Conservation (phyloP, 31 red algal species). For the Bonnemaisonia californica region DNA sequence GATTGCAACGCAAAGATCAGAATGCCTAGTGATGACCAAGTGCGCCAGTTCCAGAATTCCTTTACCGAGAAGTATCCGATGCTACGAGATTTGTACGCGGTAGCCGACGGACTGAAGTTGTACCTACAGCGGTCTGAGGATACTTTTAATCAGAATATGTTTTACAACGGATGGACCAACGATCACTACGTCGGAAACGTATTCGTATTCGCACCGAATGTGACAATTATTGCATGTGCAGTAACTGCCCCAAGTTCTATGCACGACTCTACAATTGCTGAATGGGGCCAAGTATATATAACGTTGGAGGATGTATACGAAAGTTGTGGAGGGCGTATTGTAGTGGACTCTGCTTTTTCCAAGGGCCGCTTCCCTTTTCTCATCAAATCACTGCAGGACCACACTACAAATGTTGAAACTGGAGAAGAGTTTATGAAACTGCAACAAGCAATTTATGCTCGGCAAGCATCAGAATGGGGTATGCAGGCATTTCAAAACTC, state of each 20-base stretch:
- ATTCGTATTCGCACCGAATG: conserved; percentile 9
- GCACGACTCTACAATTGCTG: conserved; percentile 19
- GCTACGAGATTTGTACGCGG: conserved; percentile 2
- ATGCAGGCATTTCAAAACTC: conserved; percentile 4
- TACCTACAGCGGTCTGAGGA: conserved; percentile 6
- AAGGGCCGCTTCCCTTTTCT: conserved; percentile 3
- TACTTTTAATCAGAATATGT: too few species aligned
- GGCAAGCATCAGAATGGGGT: conserved; percentile 18
- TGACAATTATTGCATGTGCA: conserved; percentile 6
- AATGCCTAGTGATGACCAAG: neutral
- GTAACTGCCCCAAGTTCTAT: conserved; percentile 12
- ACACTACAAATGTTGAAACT: neutral
- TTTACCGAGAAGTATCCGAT: conserved; percentile 2
- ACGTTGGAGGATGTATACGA: neutral
- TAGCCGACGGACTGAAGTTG: conserved; percentile 24
- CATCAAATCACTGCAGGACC: conserved; percentile 12
- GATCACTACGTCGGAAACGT: conserved; percentile 38
- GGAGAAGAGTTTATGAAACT: neutral
- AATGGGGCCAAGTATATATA: conserved; percentile 17
- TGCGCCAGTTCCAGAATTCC: neutral
- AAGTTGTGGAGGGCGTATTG: neutral
- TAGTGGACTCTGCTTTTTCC: conserved; percentile 17
- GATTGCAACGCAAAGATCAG: neutral
- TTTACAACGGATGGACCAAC: conserved; percentile 21
- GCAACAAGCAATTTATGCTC: too few species aligned